phyloP scores from a whole-genome alignment of 2,329 filamentous ascomycete species.

The Fusarium denticulatum region DNA sequence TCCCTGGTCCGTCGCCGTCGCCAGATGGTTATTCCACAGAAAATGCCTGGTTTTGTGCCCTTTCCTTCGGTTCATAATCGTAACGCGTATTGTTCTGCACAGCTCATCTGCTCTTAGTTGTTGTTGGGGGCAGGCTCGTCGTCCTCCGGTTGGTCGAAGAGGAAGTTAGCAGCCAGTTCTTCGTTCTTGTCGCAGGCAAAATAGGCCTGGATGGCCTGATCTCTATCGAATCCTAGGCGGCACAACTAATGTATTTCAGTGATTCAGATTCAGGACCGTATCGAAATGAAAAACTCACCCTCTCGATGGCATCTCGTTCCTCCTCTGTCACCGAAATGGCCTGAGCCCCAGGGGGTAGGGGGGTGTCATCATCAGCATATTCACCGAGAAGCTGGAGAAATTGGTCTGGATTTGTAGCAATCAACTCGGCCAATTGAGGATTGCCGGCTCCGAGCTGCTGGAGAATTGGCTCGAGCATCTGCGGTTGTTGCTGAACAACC shows the following conservation, averaged over 20 bases:
- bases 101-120: constrained; percentile 45
- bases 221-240: constrained; percentile 90
- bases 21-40: constrained; percentile 31
- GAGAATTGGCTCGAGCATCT: constrained; percentile 98
- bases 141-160: constrained; percentile 96
- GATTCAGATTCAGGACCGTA: constrained; percentile 44
- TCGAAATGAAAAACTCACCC: constrained; percentile 65
- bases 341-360: constrained; percentile 87
- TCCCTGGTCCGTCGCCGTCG: constrained; percentile 11
- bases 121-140: constrained; percentile 66
- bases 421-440: constrained; percentile 91
- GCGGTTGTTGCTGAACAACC: constrained; percentile 95
- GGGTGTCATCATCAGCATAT: constrained; percentile 83
- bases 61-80: constrained; percentile 42
- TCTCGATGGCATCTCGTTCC: constrained; percentile 95
- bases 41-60: constrained; percentile 36
- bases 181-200: constrained; percentile 99
- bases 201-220: constrained; percentile 96
- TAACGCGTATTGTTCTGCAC: constrained; percentile 41
- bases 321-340: constrained; percentile 93
- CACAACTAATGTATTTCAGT: constrained; percentile 71
- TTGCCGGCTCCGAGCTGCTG: constrained; percentile 96
- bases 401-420: constrained; percentile 90
- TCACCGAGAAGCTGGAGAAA: constrained; percentile 92
- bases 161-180: constrained; percentile 95